Conservation (phyloP, 306 rosid genomes). For the Mimosa bimucronata region DNA sequence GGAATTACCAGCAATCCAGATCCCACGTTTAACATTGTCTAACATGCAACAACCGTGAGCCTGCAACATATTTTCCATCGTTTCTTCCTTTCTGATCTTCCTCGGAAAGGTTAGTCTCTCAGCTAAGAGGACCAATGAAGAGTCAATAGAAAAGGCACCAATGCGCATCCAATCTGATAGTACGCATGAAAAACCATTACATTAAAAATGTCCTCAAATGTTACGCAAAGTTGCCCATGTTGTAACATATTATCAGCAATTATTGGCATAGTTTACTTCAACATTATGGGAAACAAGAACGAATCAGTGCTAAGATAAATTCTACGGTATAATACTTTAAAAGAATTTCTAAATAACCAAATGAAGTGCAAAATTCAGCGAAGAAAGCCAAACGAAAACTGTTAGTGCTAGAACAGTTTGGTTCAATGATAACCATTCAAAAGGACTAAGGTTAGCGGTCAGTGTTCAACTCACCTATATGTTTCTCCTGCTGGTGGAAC, state of each 20-base stretch:
- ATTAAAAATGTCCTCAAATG: conserved; percentile 20
- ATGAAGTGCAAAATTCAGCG: neutral
- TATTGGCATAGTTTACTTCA: conserved; percentile 14
- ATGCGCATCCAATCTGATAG: conserved; percentile 93
- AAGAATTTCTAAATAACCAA: neutral
- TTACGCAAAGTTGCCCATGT: conserved; percentile 3
- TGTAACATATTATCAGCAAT: neutral
- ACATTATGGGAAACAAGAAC: conserved; percentile 16
- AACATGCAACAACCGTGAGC: conserved; percentile 73
- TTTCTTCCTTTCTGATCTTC: conserved; percentile 49
- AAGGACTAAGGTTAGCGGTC: neutral
- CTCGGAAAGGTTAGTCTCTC: conserved; percentile 59
- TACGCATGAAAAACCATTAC: conserved; percentile 23
- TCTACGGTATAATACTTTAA: neutral
- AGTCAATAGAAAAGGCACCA: conserved; percentile 82
- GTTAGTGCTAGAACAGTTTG: conserved; percentile 11
- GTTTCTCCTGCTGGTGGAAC: conserved; percentile 86
- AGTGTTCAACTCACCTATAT: conserved; percentile 66
- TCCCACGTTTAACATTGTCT: conserved; percentile 73
- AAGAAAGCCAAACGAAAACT: neutral
- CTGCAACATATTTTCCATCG: conserved; percentile 51
- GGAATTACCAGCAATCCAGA: conserved; percentile 90
- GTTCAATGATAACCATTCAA: conserved; percentile 13
- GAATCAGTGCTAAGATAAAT: conserved; percentile 27
- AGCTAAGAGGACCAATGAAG: conserved; percentile 69